Base-by-base conservation (phyloP, 2,329 filamentous ascomycete species). In the Trichoderma endophyticum region DNA sequence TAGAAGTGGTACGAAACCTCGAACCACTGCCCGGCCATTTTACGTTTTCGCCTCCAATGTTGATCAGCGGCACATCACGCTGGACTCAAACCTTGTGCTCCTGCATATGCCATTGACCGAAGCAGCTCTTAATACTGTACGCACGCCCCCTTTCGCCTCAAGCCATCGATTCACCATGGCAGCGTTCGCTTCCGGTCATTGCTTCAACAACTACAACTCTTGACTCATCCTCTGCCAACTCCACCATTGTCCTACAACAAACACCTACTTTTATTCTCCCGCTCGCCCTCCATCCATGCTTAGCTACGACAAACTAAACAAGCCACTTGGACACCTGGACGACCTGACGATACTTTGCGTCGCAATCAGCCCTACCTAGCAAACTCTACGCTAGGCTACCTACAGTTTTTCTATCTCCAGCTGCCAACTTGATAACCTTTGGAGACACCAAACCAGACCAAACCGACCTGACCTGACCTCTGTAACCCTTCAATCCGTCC, bases 61-160 rank as follows among this genome's bases (percentile, higher is more conserved):
- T 7, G 63, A 66, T 66, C 64, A 67, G 64, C 64, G 21, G 64
- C 64, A 39, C 30, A 56, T 67, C 64, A 67, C 64, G 64, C 64
- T 21, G 43, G 43, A 65, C 28, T 32, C 28, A 51, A 24, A 48
- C 26, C n/a, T 54, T 65, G 62, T 30, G 39, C 39, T 21, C 18
- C 39, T n/a, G 28, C n/a, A 62, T n/a, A 64, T 28, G 14, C 26
- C 61, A 14, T 12, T 12, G 8, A 18, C 18, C 7, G 11, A 14
- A 24, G 0, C n/a, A 14, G 21, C 48, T 9, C 12, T n/a, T 21
- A 54, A 57, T 66, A 39, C 63, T 39, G 63, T 39, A 39, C 64
- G 21, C 60, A 39, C 21, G 21, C 32, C 60, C 12, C 30, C 15
- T 36, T 28, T n/a, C 18, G 9, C 24, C 15, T 66, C 12, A 43